phyloP scores from a whole-genome alignment of 2,329 filamentous ascomycete genomes.

The Neofusicoccum sp. region DNA sequence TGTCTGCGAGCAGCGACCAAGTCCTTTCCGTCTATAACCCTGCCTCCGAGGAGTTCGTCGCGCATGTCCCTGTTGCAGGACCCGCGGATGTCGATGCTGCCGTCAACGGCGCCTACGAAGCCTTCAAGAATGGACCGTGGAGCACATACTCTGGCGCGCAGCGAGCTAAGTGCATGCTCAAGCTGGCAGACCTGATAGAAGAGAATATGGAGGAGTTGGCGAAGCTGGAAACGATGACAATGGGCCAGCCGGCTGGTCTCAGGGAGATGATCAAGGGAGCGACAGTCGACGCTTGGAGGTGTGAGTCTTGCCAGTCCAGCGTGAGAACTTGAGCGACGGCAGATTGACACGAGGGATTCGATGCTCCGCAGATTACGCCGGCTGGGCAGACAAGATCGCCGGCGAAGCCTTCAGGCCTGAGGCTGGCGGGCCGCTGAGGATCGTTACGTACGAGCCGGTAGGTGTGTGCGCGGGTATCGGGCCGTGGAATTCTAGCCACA shows the following conservation, averaged over 20 bases:
- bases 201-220: constrained; percentile 28
- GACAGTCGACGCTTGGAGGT: constrained; percentile 69
- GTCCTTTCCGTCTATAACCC: constrained; percentile 76
- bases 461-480: constrained; percentile 86
- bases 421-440: constrained; percentile 76
- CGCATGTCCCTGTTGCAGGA: constrained; percentile 72
- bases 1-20: constrained; percentile 29
- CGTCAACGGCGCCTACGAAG: constrained; percentile 68
- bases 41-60: constrained; percentile 67
- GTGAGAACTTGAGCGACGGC: neutral
- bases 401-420: constrained; percentile 80
- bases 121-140: constrained; percentile 56
- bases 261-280: constrained; percentile 78
- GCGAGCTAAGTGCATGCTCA: constrained; percentile 29
- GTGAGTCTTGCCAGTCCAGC: neutral
- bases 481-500: constrained; percentile 90
- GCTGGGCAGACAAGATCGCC: constrained; percentile 28
- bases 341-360: neutral
- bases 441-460: constrained; percentile 78
- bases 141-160: constrained; percentile 25
- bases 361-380: constrained; percentile 25
- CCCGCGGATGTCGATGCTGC: constrained; percentile 71
- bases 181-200: constrained; percentile 34
- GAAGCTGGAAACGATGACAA: constrained; percentile 28
- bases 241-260: constrained; percentile 64